Percentiles rank a stretch among this genome's conserved stretches.
phyloP scores from a whole-genome alignment of 2,329 filamentous ascomycete genomes.

The Cercospora citrullina region DNA sequence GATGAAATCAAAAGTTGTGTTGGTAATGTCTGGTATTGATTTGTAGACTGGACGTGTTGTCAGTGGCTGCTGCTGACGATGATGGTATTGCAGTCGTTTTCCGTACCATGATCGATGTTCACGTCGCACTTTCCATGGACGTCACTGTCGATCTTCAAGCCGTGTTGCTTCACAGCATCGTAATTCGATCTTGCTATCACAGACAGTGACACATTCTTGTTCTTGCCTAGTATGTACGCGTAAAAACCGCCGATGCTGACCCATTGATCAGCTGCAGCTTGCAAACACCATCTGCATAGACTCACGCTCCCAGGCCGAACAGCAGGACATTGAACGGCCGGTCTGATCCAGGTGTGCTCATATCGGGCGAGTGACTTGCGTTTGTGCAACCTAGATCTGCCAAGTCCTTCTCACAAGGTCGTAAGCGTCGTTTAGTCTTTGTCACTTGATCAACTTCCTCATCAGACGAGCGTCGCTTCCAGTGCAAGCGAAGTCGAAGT shows the following conservation, averaged over 20 bases:
- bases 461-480: not conserved
- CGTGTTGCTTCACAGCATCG: slow-evolving; percentile 45
- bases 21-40: slow-evolving; percentile 36
- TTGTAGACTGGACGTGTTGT: slow-evolving; percentile 42
- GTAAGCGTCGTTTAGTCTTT: not conserved
- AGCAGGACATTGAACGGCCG: slow-evolving; percentile 44
- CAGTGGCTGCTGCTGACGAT: not conserved
- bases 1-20: slow-evolving; percentile 48
- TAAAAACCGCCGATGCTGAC: slow-evolving; percentile 59
- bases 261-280: not conserved
- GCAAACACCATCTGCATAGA: slow-evolving; percentile 13
- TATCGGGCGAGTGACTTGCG: not conserved
- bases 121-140: slow-evolving; percentile 45
- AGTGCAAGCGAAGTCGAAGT: not conserved
- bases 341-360: slow-evolving; percentile 16
- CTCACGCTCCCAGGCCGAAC: slow-evolving; percentile 58
- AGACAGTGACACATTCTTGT: slow-evolving; percentile 43
- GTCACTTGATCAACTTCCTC: not conserved
- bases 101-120: slow-evolving; percentile 27
- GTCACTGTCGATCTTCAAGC: slow-evolving; percentile 45
- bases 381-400: not conserved
- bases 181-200: slow-evolving; percentile 51
- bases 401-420: not conserved
- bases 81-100: not conserved
- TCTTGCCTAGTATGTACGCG: slow-evolving; percentile 54